phyloP scores from a whole-genome alignment of 331 rosid species.

The Telfairia occidentalis region DNA sequence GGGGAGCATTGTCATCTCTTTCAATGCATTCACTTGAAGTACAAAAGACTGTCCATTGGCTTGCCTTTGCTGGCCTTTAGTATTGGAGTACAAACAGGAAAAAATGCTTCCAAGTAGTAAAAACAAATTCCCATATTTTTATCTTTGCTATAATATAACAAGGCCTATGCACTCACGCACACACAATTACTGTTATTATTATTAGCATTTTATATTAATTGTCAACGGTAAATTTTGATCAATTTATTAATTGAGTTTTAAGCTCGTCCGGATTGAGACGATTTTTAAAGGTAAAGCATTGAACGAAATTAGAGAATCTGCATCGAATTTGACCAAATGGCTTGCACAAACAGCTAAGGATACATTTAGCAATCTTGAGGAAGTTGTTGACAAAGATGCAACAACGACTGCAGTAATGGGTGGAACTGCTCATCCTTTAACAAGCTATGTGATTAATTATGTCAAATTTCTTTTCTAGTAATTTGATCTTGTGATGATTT shows the following conservation, averaged over 20 bases:
- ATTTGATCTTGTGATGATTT: constrained; percentile 19
- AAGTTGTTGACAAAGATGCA: constrained; percentile 95
- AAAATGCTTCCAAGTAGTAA: neutral
- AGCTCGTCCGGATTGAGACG: constrained; percentile 51
- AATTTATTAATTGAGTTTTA: constrained; percentile 7
- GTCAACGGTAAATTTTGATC: neutral
- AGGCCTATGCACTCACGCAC: neutral
- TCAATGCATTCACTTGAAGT: neutral
- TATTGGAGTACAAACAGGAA: neutral
- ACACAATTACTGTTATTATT: neutral
- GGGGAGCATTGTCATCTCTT: neutral
- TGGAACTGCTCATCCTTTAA: constrained; percentile 98
- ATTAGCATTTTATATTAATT: neutral
- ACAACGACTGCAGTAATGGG: constrained; percentile 94
- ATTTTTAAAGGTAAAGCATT: constrained; percentile 84
- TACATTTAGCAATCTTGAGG: constrained; percentile 97
- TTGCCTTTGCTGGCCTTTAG: neutral
- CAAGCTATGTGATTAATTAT: constrained; percentile 94
- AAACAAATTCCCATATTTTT: neutral
- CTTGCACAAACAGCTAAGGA: constrained; percentile 94
- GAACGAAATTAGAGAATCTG: constrained; percentile 65
- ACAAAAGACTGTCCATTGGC: too few relatives aligned
- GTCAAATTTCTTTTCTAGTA: constrained; percentile 97
- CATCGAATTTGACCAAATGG: constrained; percentile 69
- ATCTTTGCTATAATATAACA: neutral